Evolutionary conservation across 306 rosid species (phyloP), one percentile per base, ranked within the genome.

Genomic region (Albizia julibrissin): DNA sequence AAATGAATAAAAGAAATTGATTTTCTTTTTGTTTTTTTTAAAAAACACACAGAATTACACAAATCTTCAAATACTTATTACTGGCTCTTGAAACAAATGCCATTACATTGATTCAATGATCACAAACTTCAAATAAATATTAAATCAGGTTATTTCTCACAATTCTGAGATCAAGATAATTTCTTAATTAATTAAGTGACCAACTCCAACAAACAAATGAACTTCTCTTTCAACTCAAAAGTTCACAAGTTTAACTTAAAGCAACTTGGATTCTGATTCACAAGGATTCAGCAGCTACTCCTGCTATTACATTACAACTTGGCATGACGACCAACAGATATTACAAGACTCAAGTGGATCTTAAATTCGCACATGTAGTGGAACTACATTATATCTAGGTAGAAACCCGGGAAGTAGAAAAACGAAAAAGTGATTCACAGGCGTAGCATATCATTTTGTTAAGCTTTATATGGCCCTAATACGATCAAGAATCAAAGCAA

Each of bases 181-280:
- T 69, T 37, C 33, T 61, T 26, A 27, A 26, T 69, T 19, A 10
- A 10, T 12, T 4, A 26, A 61, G 37, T 27, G 68, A 10, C 29
- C 3, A 2, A 61, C 34, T 61, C 69, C 33, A 27, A 64, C 76
- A 74, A 79, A 47, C 68, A 65, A 47, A 42, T 80, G 42, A 81
- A 67, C 77, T 59, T 31, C 52, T 67, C 82, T 79, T 76, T 74
- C 72, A 76, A 72, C 65, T 81, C 71, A 34, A 24, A 80, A 68
- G 81, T 42, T 76, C 75, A 81, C 75, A 79, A 74, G 75, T 70
- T 40, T 64, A 31, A 29, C 42, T 64, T 15, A 34, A 27, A 80
- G 66, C 70, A 72, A 40, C 79, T 79, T 80, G 56, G 26, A 43
- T 52, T 64, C 58, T 69, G 73, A 69, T 47, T 37, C 68, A 62